phyloP scores from a whole-genome alignment of 768 basidiomycete genomes.

The Mycena sanguinolenta region DNA sequence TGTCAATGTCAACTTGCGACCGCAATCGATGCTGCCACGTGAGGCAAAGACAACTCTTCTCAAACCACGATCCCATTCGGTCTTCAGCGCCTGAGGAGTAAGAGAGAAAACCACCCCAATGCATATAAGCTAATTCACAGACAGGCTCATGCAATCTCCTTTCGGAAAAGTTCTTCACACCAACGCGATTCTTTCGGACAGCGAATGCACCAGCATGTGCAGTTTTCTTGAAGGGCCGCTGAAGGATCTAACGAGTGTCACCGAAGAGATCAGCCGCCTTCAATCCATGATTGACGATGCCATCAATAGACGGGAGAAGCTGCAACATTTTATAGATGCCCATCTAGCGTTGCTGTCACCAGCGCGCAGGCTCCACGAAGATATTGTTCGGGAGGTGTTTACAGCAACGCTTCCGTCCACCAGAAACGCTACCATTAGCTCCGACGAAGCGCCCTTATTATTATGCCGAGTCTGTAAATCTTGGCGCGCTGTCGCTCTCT shows the following conservation, averaged over 20 bases:
- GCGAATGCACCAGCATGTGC: conserved; percentile 9
- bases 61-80: too few relatives aligned
- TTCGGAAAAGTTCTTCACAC: conserved; percentile 4
- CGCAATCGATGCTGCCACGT: too few relatives aligned
- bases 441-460: not conserved
- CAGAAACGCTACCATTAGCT: conserved; percentile 2
- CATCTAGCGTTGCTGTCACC: conserved; percentile 15
- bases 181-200: conserved; percentile 10
- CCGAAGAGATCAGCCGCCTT: not conserved
- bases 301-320: not conserved
- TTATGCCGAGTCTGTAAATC: conserved; percentile 14
- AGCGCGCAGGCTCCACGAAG: conserved; percentile 6
- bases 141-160: not conserved
- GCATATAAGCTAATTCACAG: too few relatives aligned
- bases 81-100: too few relatives aligned
- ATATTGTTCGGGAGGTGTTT: not conserved
- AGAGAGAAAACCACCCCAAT: too few relatives aligned
- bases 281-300: conserved; percentile 7
- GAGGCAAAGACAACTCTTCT: not conserved
- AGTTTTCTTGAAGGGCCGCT: not conserved
- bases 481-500: conserved; percentile 4
- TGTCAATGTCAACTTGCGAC: too few relatives aligned
- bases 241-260: not conserved
- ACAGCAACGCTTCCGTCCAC: not conserved
- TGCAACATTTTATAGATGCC: not conserved